phyloP scores from a whole-genome alignment of 495 filamentous ascomycete genomes.

The Trichodelitschia bisporula region DNA sequence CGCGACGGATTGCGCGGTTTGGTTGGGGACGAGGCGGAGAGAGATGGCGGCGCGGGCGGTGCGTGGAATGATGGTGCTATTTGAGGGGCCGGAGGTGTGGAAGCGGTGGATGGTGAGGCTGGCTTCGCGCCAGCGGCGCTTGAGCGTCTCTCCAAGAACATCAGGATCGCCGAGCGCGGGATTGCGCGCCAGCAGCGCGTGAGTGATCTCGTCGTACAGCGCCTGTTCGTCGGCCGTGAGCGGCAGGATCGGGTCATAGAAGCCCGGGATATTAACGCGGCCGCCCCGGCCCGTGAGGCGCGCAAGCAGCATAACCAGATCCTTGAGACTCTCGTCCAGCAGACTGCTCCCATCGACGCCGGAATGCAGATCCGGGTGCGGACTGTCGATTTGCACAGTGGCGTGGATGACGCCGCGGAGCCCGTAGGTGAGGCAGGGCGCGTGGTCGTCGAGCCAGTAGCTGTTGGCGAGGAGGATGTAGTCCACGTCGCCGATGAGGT shows the following conservation, averaged over 20 bases:
- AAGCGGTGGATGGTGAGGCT: conserved; percentile 83
- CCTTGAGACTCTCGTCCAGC: conserved; percentile 74
- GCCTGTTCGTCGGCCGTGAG: conserved; percentile 51
- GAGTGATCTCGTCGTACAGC: conserved; percentile 63
- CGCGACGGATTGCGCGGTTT: conserved; percentile 54
- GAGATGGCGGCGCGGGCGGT: conserved; percentile 69
- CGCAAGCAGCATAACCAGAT: conserved; percentile 57
- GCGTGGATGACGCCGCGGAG: conserved; percentile 87
- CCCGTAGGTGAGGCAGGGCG: conserved; percentile 87
- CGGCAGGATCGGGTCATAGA: conserved; percentile 61
- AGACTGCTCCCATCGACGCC: conserved; percentile 82
- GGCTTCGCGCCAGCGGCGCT: conserved; percentile 89
- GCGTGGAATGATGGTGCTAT: conserved; percentile 70
- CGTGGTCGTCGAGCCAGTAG: conserved; percentile 93
- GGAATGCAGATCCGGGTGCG: conserved; percentile 74
- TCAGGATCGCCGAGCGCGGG: conserved; percentile 41
- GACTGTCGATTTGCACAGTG: conserved; percentile 62
- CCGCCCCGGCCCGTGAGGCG: conserved; percentile 50
- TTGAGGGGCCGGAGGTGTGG: conserved; percentile 59
- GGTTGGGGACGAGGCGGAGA: conserved; percentile 78
- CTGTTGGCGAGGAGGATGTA: conserved; percentile 90
- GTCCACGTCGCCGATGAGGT: conserved; percentile 70
- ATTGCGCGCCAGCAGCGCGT: conserved; percentile 44
- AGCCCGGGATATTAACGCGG: conserved; percentile 40
- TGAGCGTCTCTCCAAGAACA: conserved; percentile 48